Evolutionary conservation across 78 protist species (phyloP), one percentile per base, ranked within the genome.

Genomic region (Polysphondylium violaceum): DNA sequence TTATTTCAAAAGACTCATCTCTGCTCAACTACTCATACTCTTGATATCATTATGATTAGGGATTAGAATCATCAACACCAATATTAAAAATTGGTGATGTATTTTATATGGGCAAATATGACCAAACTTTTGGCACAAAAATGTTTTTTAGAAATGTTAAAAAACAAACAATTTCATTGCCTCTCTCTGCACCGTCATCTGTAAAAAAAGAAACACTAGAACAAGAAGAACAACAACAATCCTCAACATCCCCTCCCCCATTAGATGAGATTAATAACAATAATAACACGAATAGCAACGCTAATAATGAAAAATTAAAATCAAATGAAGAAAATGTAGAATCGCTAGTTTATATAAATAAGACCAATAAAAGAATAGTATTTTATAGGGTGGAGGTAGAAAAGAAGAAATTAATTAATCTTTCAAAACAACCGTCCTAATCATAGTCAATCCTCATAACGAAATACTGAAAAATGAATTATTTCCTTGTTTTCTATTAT

Each of bases 21-120:
- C 38, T 19, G 17, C 11, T 21, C 23, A 41, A n/a, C n/a, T 29
- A 41, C 5, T n/a, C 9, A 41, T 67, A n/a, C 31, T 43, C 11
- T 40, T 65, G 23, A 65, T 40, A 41, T 19, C 25, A 4, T n/a
- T 41, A 41, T 40, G 21, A n/a, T 23, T n/a, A 67, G 74, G 76
- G 76, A 16, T 16, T 69, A 44, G 76, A 69, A 5, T 47, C 76
- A 27, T 5, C 38, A 44, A 44, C 8, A 2, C 76, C 76, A 69
- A 69, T 69, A 47, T 27, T 69, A 47, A 69, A 69, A 31, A 69
- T 69, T 31, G 76, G 76, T 69, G 47, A 40, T 27, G 29, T 31
- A 44, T 69, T 69, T 47, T 69, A 69, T 69, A n/a, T 19, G 29
- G 76, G 76, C 27, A 4, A 69, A 44, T 69, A 40, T 69, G 56